Percentiles rank a stretch among this genome's conserved stretches.
Conservation (phyloP, 208 protist species). For the Sergeia podlipaevii region DNA sequence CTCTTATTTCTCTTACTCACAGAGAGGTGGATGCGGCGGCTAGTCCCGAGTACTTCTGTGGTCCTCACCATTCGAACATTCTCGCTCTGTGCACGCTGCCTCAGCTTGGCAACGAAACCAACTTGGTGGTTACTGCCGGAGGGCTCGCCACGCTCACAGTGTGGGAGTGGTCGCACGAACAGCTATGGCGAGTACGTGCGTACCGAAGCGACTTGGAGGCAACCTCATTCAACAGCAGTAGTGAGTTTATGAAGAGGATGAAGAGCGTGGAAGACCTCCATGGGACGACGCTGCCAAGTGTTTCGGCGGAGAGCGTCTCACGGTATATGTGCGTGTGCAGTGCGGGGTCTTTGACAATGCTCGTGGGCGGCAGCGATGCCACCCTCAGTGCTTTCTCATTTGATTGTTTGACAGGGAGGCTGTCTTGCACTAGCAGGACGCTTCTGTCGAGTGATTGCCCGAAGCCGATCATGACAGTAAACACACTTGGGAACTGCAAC, state of each 20-base stretch:
- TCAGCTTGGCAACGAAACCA: not conserved
- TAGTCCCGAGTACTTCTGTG: slow-evolving; percentile 18
- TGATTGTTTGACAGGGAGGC: not conserved
- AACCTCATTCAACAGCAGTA: slow-evolving; percentile 2
- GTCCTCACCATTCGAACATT: slow-evolving; percentile 79
- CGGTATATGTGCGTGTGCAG: slow-evolving; percentile 54
- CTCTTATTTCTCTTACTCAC: too few species aligned
- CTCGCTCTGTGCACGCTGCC: slow-evolving; percentile 38
- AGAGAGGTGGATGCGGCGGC: too few species aligned
- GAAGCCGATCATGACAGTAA: slow-evolving; percentile 51
- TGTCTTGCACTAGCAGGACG: not conserved
- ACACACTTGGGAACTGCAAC: not conserved
- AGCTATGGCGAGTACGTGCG: slow-evolving; percentile 22
- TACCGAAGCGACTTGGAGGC: slow-evolving; percentile 1
- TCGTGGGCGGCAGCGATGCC: slow-evolving; percentile 70
- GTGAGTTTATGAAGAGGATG: not conserved
- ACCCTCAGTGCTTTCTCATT: slow-evolving; percentile 29
- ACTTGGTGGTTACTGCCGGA: slow-evolving; percentile 49
- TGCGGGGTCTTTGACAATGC: slow-evolving; percentile 11
- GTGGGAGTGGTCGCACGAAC: slow-evolving; percentile 27
- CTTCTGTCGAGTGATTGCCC: not conserved
- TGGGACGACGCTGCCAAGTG: too few species aligned
- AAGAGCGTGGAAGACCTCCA: too few species aligned
- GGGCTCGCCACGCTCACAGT: slow-evolving; percentile 36
- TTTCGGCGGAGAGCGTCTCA: slow-evolving; percentile 42